Base-by-base conservation (phyloP, 495 filamentous ascomycete species). In the Aspergillus haitiensis region DNA sequence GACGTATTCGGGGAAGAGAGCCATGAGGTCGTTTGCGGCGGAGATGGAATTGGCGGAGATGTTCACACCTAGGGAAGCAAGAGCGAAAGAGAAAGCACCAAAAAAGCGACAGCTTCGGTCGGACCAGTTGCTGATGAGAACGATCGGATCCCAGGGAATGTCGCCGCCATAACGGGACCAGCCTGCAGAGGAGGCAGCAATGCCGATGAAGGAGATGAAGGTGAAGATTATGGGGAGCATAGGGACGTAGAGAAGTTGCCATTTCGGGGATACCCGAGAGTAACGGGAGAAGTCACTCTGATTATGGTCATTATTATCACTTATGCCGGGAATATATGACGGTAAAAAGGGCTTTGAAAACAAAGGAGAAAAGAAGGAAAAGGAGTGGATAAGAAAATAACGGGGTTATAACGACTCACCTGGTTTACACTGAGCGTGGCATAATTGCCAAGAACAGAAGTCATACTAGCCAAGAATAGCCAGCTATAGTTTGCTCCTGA, bases 31-130 rank as follows among this genome's bases (percentile, higher is more conserved):
- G 67, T 89, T 88, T 21, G 86, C 83, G 9, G 80, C 83, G 10
- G 81, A 85, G 54, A 88, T 78, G 15, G 82, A 82, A 62, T 89
- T 89, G 34, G 85, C 85, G 1, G 84, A 86, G 61, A 89, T 80
- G 68, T 89, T 88, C 35, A 78, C 75, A 9, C 77, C 77, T 12
- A 81, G 49, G 0, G 75, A 75, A 2, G 78, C 77, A 8, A 81
- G 72, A 31, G 75, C 82, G 42, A 78, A 78, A 7, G 76, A 73
- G 15, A 68, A 77, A 62, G 73, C 79, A 56, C 66, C 79, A 36
- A 83, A 81, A 68, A 80, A 84, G 21, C 76, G 75, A 42, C 77
- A 82, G 7, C 75, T 76, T 2, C 75, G 83, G 6, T 81, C 82
- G 15, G 76, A 79, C 68, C 64, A 79, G 56, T 78, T 58, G 61